Base-by-base conservation (phyloP, 768 basidiomycete genomes). In the Kwoniella dejecticola region DNA sequence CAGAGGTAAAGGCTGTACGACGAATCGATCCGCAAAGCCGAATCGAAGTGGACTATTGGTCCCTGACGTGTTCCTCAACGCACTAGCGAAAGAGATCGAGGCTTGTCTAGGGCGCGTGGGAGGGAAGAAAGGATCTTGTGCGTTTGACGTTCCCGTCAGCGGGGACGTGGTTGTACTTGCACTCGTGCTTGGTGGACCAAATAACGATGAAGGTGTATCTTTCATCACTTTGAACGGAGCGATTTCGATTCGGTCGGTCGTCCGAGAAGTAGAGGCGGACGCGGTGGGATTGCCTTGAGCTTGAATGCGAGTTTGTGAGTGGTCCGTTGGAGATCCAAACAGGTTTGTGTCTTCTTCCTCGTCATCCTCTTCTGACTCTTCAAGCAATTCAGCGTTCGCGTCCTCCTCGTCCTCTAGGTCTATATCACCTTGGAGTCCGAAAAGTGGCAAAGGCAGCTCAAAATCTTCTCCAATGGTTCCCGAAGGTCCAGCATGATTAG, bases 51-150 rank as follows among this genome's bases (percentile, higher is more conserved):
- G 48, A 50, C 30, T 50, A n/a, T 21, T 50, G 12, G 48, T n/a
- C 11, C n/a, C 19, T 8, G 12, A 15, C 7, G 33, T 36, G 15
- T 36, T 36, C 15, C 33, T 36, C 33, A 36, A 15, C 15, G 33
- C 33, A 7, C 33, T 15, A 30, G 21, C 48, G 12, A 29, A 19
- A 50, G 29, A 13, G 8, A 29, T 1, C 3, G 30, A 1, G 29
- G 27, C 6, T 31, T 5, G 27, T 24, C 12, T 17, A n/a, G 48
- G 17, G n/a, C 30, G 27, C n/a, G 48, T 3, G 7, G 21, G 48
- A 50, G 48, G 26, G 13, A n/a, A 29, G 24, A 47, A 47, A 47
- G 46, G 46, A n/a, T n/a, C n/a, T n/a, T n/a, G n/a, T n/a, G n/a
- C n/a, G n/a, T 36, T 36, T 36, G 33, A 36, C 15, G 33, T n/a